Evolutionary conservation across 495 filamentous ascomycete species (phyloP).

Genomic region (Neurospora sp.): DNA sequence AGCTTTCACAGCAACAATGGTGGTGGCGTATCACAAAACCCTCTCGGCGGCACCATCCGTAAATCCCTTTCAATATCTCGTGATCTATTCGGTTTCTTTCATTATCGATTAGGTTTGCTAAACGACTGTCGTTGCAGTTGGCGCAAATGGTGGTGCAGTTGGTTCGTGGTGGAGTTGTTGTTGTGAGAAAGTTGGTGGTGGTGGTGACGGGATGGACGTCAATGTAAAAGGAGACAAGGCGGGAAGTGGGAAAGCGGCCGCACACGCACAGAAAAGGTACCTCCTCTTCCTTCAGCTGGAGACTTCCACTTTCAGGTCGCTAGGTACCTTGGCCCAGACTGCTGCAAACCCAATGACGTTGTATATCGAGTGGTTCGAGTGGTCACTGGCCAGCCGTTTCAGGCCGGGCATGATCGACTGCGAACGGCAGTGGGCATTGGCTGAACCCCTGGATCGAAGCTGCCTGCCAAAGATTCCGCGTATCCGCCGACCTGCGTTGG

Average conservation of each 20-base stretch:
- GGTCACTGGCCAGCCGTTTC: neutral
- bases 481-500: neutral
- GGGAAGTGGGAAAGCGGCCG: neutral
- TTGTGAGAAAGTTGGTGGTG: neutral
- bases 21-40: neutral
- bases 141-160: neutral
- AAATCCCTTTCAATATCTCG: neutral
- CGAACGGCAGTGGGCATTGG: neutral
- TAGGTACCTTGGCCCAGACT: neutral
- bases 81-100: neutral
- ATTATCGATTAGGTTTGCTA: neutral
- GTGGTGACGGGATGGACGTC: neutral
- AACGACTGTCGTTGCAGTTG: neutral
- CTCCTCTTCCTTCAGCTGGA: neutral
- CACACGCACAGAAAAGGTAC: neutral
- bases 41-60: neutral
- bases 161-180: neutral
- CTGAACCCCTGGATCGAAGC: neutral
- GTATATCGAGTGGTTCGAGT: neutral
- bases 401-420: neutral
- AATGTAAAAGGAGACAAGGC: neutral
- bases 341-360: neutral
- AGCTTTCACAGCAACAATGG: neutral
- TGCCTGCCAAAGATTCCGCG: neutral
- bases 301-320: neutral